These are phyloP conservation scores for Selaginella tamariscina DNA, from an alignment of 75 land plant genomes.

Conservation along the genomic window DNA sequence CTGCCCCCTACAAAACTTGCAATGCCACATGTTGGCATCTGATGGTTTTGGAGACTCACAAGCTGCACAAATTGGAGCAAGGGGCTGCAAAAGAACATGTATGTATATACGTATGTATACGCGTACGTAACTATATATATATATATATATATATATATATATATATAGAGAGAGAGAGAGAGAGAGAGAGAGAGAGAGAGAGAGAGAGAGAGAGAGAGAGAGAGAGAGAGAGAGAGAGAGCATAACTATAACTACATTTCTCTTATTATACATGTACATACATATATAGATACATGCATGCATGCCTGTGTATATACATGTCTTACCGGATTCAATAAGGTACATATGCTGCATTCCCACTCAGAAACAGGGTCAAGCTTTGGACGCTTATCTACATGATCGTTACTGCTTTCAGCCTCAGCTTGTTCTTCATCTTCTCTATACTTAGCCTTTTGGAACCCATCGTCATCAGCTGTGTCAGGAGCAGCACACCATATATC, in stretches of 20 bases:
- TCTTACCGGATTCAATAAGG: conserved; percentile 66
- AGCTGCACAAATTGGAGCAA: conserved; percentile 61
- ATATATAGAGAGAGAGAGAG: conserved; percentile 3
- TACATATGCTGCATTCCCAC: conserved; percentile 71
- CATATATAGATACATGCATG: background rate
- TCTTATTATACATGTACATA: background rate
- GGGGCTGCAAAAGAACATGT: conserved; percentile 46
- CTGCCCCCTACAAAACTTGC: conserved; percentile 68
- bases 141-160: too few species aligned
- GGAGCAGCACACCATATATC: conserved; percentile 88
- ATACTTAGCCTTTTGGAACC: conserved; percentile 30
- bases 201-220: background rate
- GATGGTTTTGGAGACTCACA: conserved; percentile 41
- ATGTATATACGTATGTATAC: too few species aligned
- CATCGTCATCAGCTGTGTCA: conserved; percentile 24
- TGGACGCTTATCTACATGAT: background rate
- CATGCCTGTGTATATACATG: background rate
- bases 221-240: background rate
- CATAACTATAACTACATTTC: background rate
- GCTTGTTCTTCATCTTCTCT: conserved; percentile 12
- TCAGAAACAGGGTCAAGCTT: conserved; percentile 12
- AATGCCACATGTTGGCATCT: conserved; percentile 46
- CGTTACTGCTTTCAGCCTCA: conserved; percentile 10
- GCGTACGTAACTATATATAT: too few species aligned
- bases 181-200: background rate